Percentiles rank a stretch among this genome's conserved stretches.
Conservation (phyloP, 108 stramenopile genomes). For the Ochromonas danica region DNA sequence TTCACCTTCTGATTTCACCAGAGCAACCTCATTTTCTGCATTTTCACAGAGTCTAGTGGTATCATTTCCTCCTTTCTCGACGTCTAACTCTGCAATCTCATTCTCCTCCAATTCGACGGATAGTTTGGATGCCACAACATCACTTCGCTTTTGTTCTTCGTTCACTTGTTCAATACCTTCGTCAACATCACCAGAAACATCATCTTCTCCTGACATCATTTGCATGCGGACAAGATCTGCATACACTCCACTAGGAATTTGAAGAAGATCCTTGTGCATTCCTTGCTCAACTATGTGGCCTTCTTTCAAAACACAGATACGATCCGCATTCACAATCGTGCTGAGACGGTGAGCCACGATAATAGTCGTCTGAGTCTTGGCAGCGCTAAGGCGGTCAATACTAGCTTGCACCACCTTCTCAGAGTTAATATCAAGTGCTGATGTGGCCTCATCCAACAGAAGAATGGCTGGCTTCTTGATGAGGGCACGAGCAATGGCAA, state of each 20-base stretch:
- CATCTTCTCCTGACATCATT: background rate
- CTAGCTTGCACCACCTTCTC: slow-evolving; percentile 57
- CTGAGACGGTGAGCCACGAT: slow-evolving; percentile 91
- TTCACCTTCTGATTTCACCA: background rate
- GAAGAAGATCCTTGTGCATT: slow-evolving; percentile 60
- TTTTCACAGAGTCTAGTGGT: no score
- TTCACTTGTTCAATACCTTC: background rate
- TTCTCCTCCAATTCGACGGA: no score
- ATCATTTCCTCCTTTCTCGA: no score
- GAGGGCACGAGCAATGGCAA: slow-evolving; percentile 81
- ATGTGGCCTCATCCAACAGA: slow-evolving; percentile 82
- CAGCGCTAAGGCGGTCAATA: background rate
- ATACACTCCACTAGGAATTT: background rate
- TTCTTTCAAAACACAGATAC: slow-evolving; percentile 82
- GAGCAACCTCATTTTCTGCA: no score
- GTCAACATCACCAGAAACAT: background rate
- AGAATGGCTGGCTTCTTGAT: slow-evolving; percentile 70
- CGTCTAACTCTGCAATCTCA: no score
- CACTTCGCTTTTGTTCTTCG: no score
- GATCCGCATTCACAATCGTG: slow-evolving; percentile 84
- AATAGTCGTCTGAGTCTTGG: slow-evolving; percentile 66
- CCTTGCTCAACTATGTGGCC: slow-evolving; percentile 72
- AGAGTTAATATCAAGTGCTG: slow-evolving; percentile 72
- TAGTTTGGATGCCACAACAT: no score
- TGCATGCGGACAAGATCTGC: slow-evolving; percentile 29